Base-by-base conservation (phyloP, 768 basidiomycete species). In the Hygrophoropsis aurantiaca region DNA sequence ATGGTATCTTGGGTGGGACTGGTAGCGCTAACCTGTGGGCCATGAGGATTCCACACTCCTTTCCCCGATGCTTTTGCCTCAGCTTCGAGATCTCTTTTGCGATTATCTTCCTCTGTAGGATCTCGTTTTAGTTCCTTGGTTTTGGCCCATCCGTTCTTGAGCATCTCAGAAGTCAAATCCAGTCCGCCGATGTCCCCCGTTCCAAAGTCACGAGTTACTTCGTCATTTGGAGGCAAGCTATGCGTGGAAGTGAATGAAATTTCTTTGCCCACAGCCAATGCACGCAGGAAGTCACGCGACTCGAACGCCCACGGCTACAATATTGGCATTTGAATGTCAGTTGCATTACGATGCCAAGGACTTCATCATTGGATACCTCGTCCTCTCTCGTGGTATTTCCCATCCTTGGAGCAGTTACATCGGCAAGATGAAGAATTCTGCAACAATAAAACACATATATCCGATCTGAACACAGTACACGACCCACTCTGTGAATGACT, bases 121-220 rank as follows among this genome's bases (percentile, higher is more conserved):
- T 94, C 91, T 16, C 89, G 81, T 66, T 87, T 93, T 35, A 78
- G 67, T 51, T 97, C 95, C 66, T 97, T 92, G 35, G 93, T 71
- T 68, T 90, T 94, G 10, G 82, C 91, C 93, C 93, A 97, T n/a
- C 95, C 97, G 50, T 79, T 81, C 59, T 77, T 81, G 33, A 98
- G 75, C n/a, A 95, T 65, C 61, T 93, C 89, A 0, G 76, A 74
- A 4, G 82, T 74, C 18, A 94, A 66, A 58, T 94, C 91, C 43
- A 82, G 62, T 6, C 86, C 88, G 39, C 72, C 78, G 30, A 90
- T 78, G 50, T 90, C 85, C 15, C 80, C 89, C 23, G 72, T 77
- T 23, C 91, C 92, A 43, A 94, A 74, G 64, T 94, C 93, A 53
- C 90, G 85, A 21, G 82, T 77, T 30, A 78, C 67, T 49, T 90